A percentile compares a stretch with the other conserved stretches of the same genome.
Evolutionary conservation across 2,329 filamentous ascomycete genomes (phyloP).

Genomic region (Fusarium dlaminii): DNA sequence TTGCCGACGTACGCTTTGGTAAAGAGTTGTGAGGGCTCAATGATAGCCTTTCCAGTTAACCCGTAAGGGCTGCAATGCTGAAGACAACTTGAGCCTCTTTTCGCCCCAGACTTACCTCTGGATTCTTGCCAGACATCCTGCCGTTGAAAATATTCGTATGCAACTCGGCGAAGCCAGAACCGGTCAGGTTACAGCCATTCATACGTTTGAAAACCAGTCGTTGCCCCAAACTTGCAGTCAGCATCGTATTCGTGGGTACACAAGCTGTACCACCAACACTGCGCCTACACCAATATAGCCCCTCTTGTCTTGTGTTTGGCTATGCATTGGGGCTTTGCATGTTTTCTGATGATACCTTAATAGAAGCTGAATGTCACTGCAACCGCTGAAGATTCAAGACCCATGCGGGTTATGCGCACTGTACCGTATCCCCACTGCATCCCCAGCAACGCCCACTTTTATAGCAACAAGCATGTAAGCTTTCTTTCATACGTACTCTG

Average conservation of each 20-base stretch:
- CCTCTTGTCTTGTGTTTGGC: slow-evolving; percentile 1
- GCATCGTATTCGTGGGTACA: slow-evolving; percentile 36
- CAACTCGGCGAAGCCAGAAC: slow-evolving; percentile 1
- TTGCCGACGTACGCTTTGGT: background rate
- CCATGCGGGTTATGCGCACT: slow-evolving; percentile 13
- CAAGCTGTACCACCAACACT: slow-evolving; percentile 28
- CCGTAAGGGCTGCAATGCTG: background rate
- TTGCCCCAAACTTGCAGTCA: slow-evolving; percentile 23
- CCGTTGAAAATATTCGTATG: background rate
- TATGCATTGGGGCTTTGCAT: slow-evolving; percentile 18
- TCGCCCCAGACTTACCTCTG: background rate
- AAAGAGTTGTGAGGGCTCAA: background rate
- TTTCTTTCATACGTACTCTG: background rate
- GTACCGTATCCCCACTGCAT: slow-evolving; percentile 12
- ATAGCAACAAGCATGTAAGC: background rate
- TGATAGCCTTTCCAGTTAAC: background rate
- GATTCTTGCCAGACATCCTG: background rate
- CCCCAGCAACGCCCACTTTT: slow-evolving; percentile 21
- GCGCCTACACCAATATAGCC: slow-evolving; percentile 17
- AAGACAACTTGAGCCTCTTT: slow-evolving; percentile 3
- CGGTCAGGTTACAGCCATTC: slow-evolving; percentile 20
- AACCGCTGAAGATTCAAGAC: background rate
- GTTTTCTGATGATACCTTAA: background rate
- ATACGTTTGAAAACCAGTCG: background rate
- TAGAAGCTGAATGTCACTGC: background rate